Conservation (phyloP, 495 filamentous ascomycete species). For the Delitschia confertaspora region DNA sequence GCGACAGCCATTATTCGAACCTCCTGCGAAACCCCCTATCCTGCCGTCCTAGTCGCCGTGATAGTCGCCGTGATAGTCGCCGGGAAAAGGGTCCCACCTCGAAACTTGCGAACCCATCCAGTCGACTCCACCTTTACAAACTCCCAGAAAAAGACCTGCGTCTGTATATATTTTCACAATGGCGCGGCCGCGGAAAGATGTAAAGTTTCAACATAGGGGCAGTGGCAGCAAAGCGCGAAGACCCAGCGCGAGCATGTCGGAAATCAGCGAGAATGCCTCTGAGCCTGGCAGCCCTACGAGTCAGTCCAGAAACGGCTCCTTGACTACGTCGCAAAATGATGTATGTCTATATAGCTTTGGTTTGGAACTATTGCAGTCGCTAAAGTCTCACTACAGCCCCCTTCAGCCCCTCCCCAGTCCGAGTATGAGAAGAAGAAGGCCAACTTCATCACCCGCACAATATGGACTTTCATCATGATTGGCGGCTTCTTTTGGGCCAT, state of each 20-base stretch:
- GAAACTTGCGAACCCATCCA: too few species aligned
- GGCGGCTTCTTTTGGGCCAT: slow-evolving; percentile 80
- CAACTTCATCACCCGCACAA: slow-evolving; percentile 92
- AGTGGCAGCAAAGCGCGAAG: slow-evolving; percentile 50
- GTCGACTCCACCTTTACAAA: too few species aligned
- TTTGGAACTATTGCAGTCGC: too few species aligned
- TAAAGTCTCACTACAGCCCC: neutral
- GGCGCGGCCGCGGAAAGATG: slow-evolving; percentile 69
- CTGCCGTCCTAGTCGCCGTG: too few species aligned
- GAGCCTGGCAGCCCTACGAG: slow-evolving; percentile 50
- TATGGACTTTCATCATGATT: slow-evolving; percentile 99
- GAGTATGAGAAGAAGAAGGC: slow-evolving; percentile 98
- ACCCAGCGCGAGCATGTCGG: slow-evolving; percentile 57
- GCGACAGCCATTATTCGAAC: too few species aligned
- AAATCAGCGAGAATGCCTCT: slow-evolving; percentile 67
- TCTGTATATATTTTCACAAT: too few species aligned
- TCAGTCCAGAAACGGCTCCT: slow-evolving; percentile 40
- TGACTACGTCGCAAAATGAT: slow-evolving; percentile 35
- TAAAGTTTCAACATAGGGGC: slow-evolving; percentile 68
- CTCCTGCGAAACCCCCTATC: too few species aligned
- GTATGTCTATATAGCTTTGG: too few species aligned
- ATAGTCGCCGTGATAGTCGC: too few species aligned
- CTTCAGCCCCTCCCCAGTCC: slow-evolving; percentile 31
- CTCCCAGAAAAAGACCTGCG: too few species aligned
- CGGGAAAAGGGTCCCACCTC: too few species aligned